phyloP scores from a whole-genome alignment of 2,329 filamentous ascomycete species.

The Exserohilum turcica region DNA sequence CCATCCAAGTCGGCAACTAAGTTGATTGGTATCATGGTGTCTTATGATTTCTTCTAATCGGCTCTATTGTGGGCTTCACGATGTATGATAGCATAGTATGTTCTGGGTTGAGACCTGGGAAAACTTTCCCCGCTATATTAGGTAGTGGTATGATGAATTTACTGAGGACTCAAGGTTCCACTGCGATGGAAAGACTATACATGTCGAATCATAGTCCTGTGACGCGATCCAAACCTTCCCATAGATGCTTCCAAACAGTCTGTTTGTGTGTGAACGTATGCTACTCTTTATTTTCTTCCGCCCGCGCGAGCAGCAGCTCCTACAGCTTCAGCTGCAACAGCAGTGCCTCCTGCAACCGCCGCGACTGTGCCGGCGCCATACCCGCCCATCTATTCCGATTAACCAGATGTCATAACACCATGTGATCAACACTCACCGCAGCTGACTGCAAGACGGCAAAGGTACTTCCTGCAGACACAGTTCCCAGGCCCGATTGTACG shows the following conservation, averaged over 20 bases:
- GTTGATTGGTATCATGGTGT: background rate
- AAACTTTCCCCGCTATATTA: background rate
- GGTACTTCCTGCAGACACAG: background rate
- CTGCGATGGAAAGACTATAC: background rate
- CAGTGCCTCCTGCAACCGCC: background rate
- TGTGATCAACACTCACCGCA: background rate
- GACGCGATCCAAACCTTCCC: background rate
- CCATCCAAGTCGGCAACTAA: conserved; percentile 43
- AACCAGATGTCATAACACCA: background rate
- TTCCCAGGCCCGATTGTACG: background rate
- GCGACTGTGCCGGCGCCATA: background rate
- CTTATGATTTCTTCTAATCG: background rate
- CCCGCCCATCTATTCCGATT: background rate
- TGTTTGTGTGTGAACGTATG: background rate
- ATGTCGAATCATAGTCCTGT: background rate
- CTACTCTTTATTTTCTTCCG: background rate
- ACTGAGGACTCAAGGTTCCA: no score
- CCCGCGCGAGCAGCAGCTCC: background rate
- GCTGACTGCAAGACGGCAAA: background rate
- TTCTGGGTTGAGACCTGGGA: background rate
- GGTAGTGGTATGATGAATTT: background rate
- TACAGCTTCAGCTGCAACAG: background rate
- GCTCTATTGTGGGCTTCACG: background rate
- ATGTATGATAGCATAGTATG: conserved; percentile 2
- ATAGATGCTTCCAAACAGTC: background rate